Evolutionary conservation across 768 basidiomycete genomes (phyloP).

Genomic region (Lactifluus hygrophoroides): DNA sequence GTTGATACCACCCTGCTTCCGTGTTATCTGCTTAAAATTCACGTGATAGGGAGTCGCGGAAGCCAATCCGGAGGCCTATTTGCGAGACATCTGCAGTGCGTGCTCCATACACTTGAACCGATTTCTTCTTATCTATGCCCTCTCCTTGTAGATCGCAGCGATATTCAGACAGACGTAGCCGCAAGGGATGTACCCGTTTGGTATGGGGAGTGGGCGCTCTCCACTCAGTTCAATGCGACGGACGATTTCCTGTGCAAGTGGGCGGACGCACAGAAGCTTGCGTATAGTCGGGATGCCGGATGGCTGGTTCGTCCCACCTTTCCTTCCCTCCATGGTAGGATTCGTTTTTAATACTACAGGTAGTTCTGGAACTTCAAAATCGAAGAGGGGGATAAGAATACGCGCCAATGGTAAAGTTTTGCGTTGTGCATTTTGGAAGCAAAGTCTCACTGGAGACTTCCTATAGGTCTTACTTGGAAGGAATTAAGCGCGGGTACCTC

Average conservation of each 20-base stretch:
- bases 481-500: slow-evolving; percentile 47
- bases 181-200: slow-evolving; percentile 40
- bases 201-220: slow-evolving; percentile 54
- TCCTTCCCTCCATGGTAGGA: background rate
- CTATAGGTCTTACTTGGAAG: slow-evolving; percentile 63
- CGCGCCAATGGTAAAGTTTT: slow-evolving; percentile 58
- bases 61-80: slow-evolving; percentile 53
- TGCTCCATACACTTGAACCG: background rate
- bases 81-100: slow-evolving; percentile 63
- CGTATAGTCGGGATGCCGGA: slow-evolving; percentile 50
- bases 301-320: slow-evolving; percentile 47
- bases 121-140: background rate
- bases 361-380: slow-evolving; percentile 70
- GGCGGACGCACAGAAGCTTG: slow-evolving; percentile 70
- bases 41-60: slow-evolving; percentile 58
- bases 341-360: slow-evolving; percentile 15
- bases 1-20: background rate
- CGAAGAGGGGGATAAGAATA: slow-evolving; percentile 45
- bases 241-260: slow-evolving; percentile 54
- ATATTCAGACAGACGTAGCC: slow-evolving; percentile 41
- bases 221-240: slow-evolving; percentile 56
- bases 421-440: background rate
- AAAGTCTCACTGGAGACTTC: too few relatives aligned
- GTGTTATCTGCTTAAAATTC: background rate
- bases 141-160: slow-evolving; percentile 43